These are phyloP conservation scores for Ramichloridium luteum DNA, from an alignment of 2,329 filamentous ascomycete genomes.

Conservation along the genomic window DNA sequence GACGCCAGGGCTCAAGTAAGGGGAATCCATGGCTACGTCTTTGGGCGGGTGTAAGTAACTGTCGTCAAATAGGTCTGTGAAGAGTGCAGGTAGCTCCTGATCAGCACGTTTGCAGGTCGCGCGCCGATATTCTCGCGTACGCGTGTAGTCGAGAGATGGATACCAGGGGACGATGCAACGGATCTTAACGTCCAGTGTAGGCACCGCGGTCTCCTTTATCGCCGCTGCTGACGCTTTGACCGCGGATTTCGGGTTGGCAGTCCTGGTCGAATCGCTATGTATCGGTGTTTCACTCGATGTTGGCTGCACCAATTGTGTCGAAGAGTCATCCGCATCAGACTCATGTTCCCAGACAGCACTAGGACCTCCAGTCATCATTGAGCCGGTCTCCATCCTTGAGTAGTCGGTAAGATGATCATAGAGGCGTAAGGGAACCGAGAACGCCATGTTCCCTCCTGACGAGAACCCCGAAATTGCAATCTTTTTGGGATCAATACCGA, in stretches of 20 bases:
- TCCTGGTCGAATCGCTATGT: neutral
- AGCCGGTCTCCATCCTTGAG: conserved; percentile 12
- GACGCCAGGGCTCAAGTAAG: conserved; percentile 47
- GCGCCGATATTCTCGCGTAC: conserved; percentile 46
- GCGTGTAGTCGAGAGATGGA: conserved; percentile 49
- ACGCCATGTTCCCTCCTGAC: conserved; percentile 49
- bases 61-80: conserved; percentile 41
- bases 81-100: conserved; percentile 38
- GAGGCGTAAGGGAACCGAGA: conserved; percentile 48
- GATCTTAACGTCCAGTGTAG: conserved; percentile 32
- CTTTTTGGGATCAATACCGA: conserved; percentile 45
- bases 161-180: conserved; percentile 50
- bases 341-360: neutral
- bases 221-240: conserved; percentile 1
- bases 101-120: conserved; percentile 42
- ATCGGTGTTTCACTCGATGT: neutral
- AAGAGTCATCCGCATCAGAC: neutral
- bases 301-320: neutral
- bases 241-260: conserved; percentile 1
- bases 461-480: conserved; percentile 51
- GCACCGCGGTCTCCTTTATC: neutral
- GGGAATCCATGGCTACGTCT: conserved; percentile 40
- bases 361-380: neutral
- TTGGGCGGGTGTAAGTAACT: conserved; percentile 32
- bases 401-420: conserved; percentile 34